Base-by-base conservation (phyloP, 75 land plant species). In the Adiantum capillusveneris region DNA sequence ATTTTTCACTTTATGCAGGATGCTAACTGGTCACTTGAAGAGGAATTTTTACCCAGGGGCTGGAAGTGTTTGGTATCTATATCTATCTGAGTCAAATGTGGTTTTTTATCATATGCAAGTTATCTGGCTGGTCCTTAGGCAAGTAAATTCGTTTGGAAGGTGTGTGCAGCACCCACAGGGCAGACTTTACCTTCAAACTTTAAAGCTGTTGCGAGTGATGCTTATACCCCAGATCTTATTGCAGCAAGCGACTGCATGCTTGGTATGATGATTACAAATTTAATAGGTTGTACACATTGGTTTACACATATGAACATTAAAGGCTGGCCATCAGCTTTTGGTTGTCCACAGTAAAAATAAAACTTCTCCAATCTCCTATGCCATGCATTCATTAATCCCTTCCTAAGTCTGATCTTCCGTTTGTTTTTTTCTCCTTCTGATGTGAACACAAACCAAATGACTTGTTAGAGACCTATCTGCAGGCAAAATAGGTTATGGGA, bases 401-500 rank as follows among this genome's bases (percentile, higher is more conserved):
- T n/a, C n/a, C n/a, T n/a, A n/a, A n/a, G n/a, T n/a, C n/a, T n/a
- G n/a, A n/a, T n/a, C n/a, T n/a, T n/a, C n/a, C n/a, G n/a, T n/a
- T n/a, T n/a, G n/a, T n/a, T n/a, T n/a, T n/a, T n/a, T n/a, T n/a
- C n/a, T n/a, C n/a, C n/a, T n/a, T n/a, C n/a, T n/a, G n/a, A n/a
- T n/a, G n/a, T n/a, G n/a, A n/a, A n/a, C n/a, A n/a, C n/a, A n/a
- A n/a, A 39, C 42, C 42, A 39, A 39, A 13, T n/a, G n/a, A n/a
- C n/a, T n/a, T n/a, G n/a, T n/a, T n/a, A n/a, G n/a, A n/a, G n/a
- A n/a, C 13, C 29, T 27, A 53, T 27, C 25, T 53, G 48, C 81
- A 93, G 98, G 99, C 43, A 95, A 95, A 75, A 95, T 95, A 75
- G 96, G 99, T 31, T 95, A 95, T 76, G 99, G 99, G 21, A 90